Base-by-base conservation (phyloP, 805 yeast species). In the Wickerhamiella shivajii region DNA sequence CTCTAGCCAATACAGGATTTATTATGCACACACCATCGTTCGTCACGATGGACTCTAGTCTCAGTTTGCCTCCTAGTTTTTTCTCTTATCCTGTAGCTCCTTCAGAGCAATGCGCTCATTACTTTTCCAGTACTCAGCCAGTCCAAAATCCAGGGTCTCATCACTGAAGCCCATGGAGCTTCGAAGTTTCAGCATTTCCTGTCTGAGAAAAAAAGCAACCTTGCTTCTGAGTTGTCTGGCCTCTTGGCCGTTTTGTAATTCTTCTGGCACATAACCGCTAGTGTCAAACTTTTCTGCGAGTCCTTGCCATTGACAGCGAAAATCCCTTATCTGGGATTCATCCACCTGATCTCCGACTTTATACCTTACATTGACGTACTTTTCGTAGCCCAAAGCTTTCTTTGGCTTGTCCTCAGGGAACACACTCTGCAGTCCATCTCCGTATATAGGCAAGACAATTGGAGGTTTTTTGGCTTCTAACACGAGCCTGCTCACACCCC, bases 401-500 rank as follows among this genome's bases (percentile, higher is more conserved):
- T 5, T 74, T 68, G 16, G 69, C 59, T 21, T 57, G 36, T 64
- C 69, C 55, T 87, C 97, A 0, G 96, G 93, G 8, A 77, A 75
- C 17, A 85, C 68, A 48, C 76, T 71, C 51, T 87, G 94, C 47
- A 87, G 78, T 0, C 98, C 98, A 31, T 73, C 67, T 4, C 80
- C 61, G 49, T 75, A 87, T 12, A 87, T 77, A 1, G 97, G 97
- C 11, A 90, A 71, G 11, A 87, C 69, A 1, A 85, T 71, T 0
- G 98, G 97, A 0, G 87, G 72, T 39, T 69, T 67, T 0, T 87
- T 74, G 7, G 92, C 63, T 53, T 87, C 98, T 36, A 90, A 56
- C 4, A 90, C 64, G 44, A 85, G 51, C 44, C 98, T 64, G 2
- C 93, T 70, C 1, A 84, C 74, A 0, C 98, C 98, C 97, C 97